These are phyloP conservation scores for Hemileccinum rubropunctum DNA, from an alignment of 768 basidiomycete species.

Conservation along the genomic window DNA sequence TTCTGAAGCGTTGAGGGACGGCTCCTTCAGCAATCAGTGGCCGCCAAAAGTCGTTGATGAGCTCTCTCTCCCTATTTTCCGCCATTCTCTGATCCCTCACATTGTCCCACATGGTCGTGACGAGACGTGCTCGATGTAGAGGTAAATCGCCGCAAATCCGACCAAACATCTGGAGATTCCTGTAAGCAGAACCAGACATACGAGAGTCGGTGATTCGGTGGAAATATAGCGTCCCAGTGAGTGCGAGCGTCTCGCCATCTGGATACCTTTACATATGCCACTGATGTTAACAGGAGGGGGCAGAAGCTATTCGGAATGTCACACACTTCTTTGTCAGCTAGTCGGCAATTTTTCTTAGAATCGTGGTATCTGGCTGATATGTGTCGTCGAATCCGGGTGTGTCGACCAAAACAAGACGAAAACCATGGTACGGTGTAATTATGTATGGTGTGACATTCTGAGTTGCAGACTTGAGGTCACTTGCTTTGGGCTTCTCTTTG, in stretches of 20 bases:
- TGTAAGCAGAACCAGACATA: conserved; percentile 28
- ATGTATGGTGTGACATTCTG: conserved; percentile 2
- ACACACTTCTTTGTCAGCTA: conserved; percentile 20
- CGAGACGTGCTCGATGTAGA: too few relatives aligned
- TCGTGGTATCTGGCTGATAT: conserved; percentile 12
- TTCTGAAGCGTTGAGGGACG: too few relatives aligned
- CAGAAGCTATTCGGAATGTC: neutral
- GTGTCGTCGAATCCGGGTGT: conserved; percentile 23
- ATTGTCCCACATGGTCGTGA: too few relatives aligned
- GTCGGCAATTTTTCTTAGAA: conserved; percentile 13
- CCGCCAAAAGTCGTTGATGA: too few relatives aligned
- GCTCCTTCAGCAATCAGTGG: too few relatives aligned
- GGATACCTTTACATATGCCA: conserved; percentile 7
- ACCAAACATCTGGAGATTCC: too few relatives aligned
- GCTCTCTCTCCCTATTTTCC: too few relatives aligned
- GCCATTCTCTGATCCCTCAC: too few relatives aligned
- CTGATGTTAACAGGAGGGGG: too few relatives aligned
- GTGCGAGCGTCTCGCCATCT: neutral
- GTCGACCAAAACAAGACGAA: conserved; percentile 15
- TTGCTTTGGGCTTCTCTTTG: neutral
- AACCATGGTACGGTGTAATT: neutral
- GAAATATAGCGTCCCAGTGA: conserved; percentile 34
- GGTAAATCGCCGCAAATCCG: too few relatives aligned
- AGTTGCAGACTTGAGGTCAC: conserved; percentile 13
- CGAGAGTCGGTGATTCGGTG: conserved; percentile 36